Evolutionary conservation across 257 asterid species (phyloP).

Genomic region (Capsicum chinense): DNA sequence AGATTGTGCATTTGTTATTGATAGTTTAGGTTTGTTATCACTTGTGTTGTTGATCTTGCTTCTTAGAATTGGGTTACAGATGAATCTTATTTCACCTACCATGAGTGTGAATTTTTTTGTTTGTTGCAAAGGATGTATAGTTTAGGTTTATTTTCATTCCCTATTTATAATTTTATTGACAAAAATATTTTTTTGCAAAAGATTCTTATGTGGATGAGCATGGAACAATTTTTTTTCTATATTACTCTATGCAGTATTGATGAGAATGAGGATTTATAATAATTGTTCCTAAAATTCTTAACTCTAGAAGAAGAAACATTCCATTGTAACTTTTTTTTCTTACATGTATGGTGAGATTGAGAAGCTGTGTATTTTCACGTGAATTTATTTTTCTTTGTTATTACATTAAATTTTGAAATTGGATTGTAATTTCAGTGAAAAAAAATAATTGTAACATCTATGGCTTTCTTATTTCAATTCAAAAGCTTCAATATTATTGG

Average conservation of each 20-base stretch:
- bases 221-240: neutral
- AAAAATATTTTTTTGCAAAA: neutral
- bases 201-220: neutral
- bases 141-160: neutral
- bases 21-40: conserved; percentile 56
- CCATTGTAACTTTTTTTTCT: neutral
- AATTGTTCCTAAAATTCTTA: neutral
- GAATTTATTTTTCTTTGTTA: no score
- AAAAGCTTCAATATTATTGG: no score
- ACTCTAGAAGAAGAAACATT: neutral
- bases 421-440: no score
- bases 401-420: no score
- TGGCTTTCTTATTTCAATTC: no score
- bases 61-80: conserved; percentile 67
- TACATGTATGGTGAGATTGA: neutral
- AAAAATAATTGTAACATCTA: no score
- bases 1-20: neutral
- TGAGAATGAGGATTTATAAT: neutral
- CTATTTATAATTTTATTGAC: neutral
- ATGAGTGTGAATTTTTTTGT: conserved; percentile 47
- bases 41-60: conserved; percentile 58
- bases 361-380: neutral
- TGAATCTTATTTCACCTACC: conserved; percentile 64
- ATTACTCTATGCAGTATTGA: neutral
- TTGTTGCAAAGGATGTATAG: neutral